A percentile compares a stretch with the other conserved stretches of the same genome.
Conservation (phyloP, 2,329 filamentous ascomycete genomes). For the Botrytis deweyae region DNA sequence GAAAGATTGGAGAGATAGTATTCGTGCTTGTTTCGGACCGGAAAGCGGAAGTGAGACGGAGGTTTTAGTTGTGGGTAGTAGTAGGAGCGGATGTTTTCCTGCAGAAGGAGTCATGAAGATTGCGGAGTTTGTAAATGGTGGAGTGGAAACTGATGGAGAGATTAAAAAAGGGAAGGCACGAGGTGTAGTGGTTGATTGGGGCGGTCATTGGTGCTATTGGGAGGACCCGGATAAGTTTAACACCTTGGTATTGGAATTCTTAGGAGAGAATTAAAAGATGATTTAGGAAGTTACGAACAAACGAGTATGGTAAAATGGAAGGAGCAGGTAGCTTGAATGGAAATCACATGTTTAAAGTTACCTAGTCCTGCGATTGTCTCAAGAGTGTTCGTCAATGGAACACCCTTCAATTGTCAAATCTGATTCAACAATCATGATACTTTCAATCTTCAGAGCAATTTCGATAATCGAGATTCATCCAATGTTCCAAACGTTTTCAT, state of each 20-base stretch:
- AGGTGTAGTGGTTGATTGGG: slow-evolving; percentile 36
- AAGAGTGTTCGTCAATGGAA: not conserved
- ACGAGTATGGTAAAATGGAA: not conserved
- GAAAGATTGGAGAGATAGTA: slow-evolving; percentile 37
- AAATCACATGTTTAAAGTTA: not conserved
- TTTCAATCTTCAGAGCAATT: not conserved
- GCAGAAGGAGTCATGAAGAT: slow-evolving; percentile 36
- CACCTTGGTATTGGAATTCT: slow-evolving; percentile 31
- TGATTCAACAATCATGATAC: not conserved
- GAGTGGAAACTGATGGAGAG: not conserved
- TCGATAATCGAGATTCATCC: too few relatives aligned
- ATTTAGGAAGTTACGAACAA: not conserved
- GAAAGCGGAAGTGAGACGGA: slow-evolving; percentile 29
- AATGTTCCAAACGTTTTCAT: too few relatives aligned
- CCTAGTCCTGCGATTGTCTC: not conserved
- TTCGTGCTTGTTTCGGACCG: slow-evolving; percentile 31
- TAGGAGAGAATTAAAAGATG: slow-evolving; percentile 18
- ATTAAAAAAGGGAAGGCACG: slow-evolving; percentile 22
- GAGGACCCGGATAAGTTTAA: slow-evolving; percentile 36
- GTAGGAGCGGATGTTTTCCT: slow-evolving; percentile 39
- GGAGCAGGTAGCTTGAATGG: not conserved
- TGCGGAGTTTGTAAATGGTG: slow-evolving; percentile 35
- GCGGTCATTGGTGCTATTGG: slow-evolving; percentile 41
- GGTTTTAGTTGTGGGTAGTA: slow-evolving; percentile 38
- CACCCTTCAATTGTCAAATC: not conserved